A percentile compares a stretch with the other conserved stretches of the same genome.
These are phyloP conservation scores for Leccinum olivaceoglutinosum DNA, from an alignment of 1,284 basidiomycete species.

Conservation along the genomic window DNA sequence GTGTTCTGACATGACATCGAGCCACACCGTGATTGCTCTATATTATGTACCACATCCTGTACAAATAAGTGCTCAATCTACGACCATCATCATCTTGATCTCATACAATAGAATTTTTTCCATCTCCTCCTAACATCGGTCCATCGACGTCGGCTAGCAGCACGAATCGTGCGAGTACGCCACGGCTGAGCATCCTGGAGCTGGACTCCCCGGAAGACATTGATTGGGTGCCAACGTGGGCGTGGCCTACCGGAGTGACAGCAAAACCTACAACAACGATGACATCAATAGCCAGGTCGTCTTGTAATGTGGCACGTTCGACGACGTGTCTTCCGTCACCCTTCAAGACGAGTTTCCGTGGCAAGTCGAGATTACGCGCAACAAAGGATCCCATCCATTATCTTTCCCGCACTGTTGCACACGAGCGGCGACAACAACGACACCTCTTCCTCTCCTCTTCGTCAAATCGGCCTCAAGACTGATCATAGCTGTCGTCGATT, in stretches of 20 bases:
- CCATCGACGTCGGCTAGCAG: not conserved
- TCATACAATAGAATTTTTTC: not conserved
- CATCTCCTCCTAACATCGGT: not conserved
- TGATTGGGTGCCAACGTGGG: not conserved
- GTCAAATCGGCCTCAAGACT: too few relatives aligned
- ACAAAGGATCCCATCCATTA: constrained; percentile 12
- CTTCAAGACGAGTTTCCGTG: constrained; percentile 10
- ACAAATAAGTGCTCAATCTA: not conserved
- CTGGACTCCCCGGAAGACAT: not conserved
- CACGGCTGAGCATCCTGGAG: not conserved
- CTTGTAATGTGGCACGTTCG: constrained; percentile 1
- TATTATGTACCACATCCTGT: not conserved
- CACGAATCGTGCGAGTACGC: not conserved
- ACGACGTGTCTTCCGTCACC: constrained; percentile 15
- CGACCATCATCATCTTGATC: not conserved
- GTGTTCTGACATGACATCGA: not conserved
- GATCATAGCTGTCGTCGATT: too few relatives aligned
- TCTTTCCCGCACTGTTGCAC: constrained; percentile 19
- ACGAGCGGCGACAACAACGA: not conserved
- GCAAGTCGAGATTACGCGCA: not conserved
- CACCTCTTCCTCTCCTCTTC: not conserved
- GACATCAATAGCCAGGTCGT: not conserved
- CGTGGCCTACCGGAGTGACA: not conserved
- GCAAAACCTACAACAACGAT: not conserved
- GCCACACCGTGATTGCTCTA: not conserved